Evolutionary conservation across 2,329 filamentous ascomycete species (phyloP), one percentile per base, ranked within the genome.

Genomic region (Blumeriella jaapii): DNA sequence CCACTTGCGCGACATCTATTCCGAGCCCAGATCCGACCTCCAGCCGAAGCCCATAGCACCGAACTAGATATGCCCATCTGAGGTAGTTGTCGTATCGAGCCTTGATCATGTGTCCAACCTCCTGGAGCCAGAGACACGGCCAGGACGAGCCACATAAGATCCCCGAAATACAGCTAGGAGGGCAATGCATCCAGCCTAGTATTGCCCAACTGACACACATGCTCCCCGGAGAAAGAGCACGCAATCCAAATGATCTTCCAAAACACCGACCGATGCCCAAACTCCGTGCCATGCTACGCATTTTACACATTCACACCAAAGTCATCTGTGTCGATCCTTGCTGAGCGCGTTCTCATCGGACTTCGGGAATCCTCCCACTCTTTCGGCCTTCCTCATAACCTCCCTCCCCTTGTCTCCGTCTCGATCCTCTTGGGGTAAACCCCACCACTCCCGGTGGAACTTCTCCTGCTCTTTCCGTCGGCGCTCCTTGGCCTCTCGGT

Each of bases 391-490:
- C 60, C 62, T 67, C 57, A 71, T 61, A 53, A 72, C 61, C 54
- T 71, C 69, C 41, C 65, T 61, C 17, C 55, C 54, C 59, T 66
- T 68, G 55, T 71, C 66, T 52, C 70, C 63, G 54, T 72, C 68
- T 44, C 67, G 60, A 44, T 74, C 71, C 48, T 65, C 64, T 49
- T 68, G 63, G 8, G 71, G 71, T 46, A 79, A 51, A 4, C 73
- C 73, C 74, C 74, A 79, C 74, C 74, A 79, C 61, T 78, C 74
- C 40, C 72, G 58, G 55, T 78, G 63, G 41, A 79, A 78, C 29
- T 67, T 66, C 57, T 78, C 72, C 61, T 79, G 74, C 50, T 76
- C 73, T 34, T 64, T 61, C 45, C 70, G 69, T 49, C 74, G 63
- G 40, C 62, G 62, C 36, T 70, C 67, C 51, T 78, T 76, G 43